phyloP scores from a whole-genome alignment of 2,329 filamentous ascomycete species.

The Phialophora verrucosa region DNA sequence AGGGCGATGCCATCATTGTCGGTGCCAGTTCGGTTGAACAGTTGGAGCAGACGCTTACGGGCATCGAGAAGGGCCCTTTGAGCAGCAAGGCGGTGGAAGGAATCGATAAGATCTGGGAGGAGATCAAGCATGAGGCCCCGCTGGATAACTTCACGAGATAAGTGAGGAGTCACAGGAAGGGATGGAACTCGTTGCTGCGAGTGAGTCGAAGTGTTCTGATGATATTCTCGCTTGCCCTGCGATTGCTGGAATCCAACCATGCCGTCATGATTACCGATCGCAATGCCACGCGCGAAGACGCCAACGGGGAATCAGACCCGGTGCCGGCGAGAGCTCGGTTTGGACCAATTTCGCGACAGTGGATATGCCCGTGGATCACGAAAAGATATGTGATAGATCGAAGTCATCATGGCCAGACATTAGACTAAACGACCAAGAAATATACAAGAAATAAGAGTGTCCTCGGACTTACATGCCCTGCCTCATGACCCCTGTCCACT shows the following conservation, averaged over 20 bases:
- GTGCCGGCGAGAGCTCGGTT: no score
- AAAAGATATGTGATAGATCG: not conserved
- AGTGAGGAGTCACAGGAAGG: not conserved
- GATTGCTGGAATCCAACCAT: not conserved
- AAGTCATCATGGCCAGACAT: not conserved
- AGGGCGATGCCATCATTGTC: constrained; percentile 44
- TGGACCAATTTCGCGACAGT: not conserved
- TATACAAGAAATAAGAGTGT: not conserved
- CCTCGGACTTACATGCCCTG: not conserved
- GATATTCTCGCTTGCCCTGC: not conserved
- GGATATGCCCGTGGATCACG: not conserved
- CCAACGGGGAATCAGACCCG: not conserved
- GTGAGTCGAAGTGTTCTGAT: not conserved
- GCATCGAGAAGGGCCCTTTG: constrained; percentile 44
- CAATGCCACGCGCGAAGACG: not conserved
- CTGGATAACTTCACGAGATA: constrained; percentile 36
- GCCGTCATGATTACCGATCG: not conserved
- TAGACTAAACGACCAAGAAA: not conserved
- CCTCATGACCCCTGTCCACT: not conserved
- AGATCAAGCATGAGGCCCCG: constrained; percentile 42
- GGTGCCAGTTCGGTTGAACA: constrained; percentile 46
- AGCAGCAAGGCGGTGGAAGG: constrained; percentile 36
- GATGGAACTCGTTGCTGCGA: no score
- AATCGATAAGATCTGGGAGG: constrained; percentile 42
- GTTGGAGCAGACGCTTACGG: constrained; percentile 42